Base-by-base conservation (phyloP, 176 grass and related monocot genomes). In the Dendrocalamus sinicus region DNA sequence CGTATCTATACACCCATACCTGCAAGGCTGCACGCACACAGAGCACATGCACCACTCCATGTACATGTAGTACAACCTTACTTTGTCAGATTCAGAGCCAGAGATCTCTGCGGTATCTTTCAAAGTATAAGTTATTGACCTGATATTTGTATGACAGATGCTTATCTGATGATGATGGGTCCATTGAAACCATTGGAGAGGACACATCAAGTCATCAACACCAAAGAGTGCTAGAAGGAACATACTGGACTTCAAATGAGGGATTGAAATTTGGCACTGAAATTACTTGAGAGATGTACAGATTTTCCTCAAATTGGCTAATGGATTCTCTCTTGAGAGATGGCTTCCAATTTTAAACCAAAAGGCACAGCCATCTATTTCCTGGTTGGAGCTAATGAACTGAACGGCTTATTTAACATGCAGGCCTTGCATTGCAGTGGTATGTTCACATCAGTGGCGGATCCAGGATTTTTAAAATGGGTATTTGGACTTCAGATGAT, bases 181-280 rank as follows among this genome's bases (percentile, higher is more conserved):
- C 13, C 58, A 55, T 45, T 60, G 8, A 50, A 62, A 7, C 69
- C 82, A 75, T 68, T 74, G 64, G 10, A 67, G 70, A 35, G 19
- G 44, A 8, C 1, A 6, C 22, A 60, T 50, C 8, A 48, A 48
- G 24, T 22, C 39, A 85, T 89, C 62, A 47, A 37, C 23, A 54
- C 81, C 54, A 77, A 50, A 50, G 53, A 24, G 44, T 39, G 72
- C 45, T 81, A 81, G 37, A 86, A 72, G 64, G 46, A 76, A 61
- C 9, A 70, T 7, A 77, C 23, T 46, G 52, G 64, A 76, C 46
- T 63, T 86, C 73, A 14, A 50, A 50, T 13, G 12, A 50, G 47
- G 47, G 47, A 50, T 50, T 50, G 12, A 14, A 50, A 50, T 50
- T 50, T 50, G 47, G 12, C 47, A 50, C 12, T 51, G 48, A 15